Base-by-base conservation (phyloP, 176 grass and related monocot genomes). In the Triticum dicoccoides region DNA sequence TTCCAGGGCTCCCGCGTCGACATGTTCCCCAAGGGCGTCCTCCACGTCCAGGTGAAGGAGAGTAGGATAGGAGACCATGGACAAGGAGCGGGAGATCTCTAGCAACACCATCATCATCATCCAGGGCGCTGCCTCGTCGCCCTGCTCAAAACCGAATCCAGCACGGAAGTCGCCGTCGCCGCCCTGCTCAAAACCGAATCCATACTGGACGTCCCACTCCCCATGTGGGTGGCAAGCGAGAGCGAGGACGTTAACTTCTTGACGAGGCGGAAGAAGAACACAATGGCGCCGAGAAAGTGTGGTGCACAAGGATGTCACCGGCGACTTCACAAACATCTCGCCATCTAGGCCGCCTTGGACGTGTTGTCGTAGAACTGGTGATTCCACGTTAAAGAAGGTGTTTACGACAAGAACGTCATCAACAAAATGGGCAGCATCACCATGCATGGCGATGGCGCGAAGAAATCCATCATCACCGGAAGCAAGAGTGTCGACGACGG, bases 71-170 rank as follows among this genome's bases (percentile, higher is more conserved):
- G 10, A 3, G 1, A 20, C 87, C 18, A 95, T 98, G 96, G 86
- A 83, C 63, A 82, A 72, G 29, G 76, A 86, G 5, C 41, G 87
- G 2, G 93, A 98, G 86, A 45, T 98, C 0, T 92, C 93, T 1
- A 98, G 96, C 89, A 98, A 98, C 76, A 88, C 96, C 11, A 89
- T 98, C n/a, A 87, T 91, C 66, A 82, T 98, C 66, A 77, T 92
- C 80, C 81, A 90, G 15, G 91, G 90, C 3, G 82, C 91, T 0
- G 87, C 82, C 0, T 93, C 54, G 80, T 91, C 6, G 76, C 89
- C 56, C 80, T 98, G 87, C 39, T 98, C 20, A 87, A 88, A 56
- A 38, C 90, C 38, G 42, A 71, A 64, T 29, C 42, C 18, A 34
- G 12, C 69, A 39, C 27, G 38, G 12, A 9, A 37, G 71, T 32